phyloP scores from a whole-genome alignment of 2,329 filamentous ascomycete genomes.

The Ophiostoma populinum region DNA sequence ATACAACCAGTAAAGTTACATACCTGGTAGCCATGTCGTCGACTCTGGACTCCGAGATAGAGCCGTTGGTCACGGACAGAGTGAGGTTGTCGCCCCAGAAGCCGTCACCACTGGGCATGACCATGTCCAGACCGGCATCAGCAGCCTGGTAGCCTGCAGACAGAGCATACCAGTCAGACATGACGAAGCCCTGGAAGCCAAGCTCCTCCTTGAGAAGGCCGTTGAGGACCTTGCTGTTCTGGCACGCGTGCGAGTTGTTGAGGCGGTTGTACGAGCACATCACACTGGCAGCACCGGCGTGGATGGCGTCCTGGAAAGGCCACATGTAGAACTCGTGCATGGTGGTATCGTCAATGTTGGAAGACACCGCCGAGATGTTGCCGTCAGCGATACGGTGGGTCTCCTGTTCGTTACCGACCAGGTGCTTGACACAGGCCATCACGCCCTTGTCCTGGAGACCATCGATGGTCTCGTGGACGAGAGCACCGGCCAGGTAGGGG shows the following conservation, averaged over 20 bases:
- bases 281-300: conserved; percentile 15
- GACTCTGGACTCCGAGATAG: conserved; percentile 34
- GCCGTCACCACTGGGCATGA: conserved; percentile 39
- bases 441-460: neutral
- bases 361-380: conserved; percentile 23
- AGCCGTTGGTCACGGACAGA: conserved; percentile 41
- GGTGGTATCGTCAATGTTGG: neutral
- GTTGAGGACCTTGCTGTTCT: conserved; percentile 49
- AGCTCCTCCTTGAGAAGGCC: conserved; percentile 43
- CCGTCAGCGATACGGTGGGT: conserved; percentile 17
- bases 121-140: conserved; percentile 52
- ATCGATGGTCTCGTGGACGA: neutral
- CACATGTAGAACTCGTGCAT: conserved; percentile 2
- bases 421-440: conserved; percentile 1
- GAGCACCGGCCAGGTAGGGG: neutral
- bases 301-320: conserved; percentile 2
- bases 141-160: conserved; percentile 44
- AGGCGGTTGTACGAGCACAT: conserved; percentile 2
- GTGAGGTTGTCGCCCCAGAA: conserved; percentile 37
- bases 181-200: conserved; percentile 45
- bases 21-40: conserved; percentile 15
- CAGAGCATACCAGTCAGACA: conserved; percentile 50
- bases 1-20: conserved; percentile 36
- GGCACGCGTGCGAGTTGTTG: conserved; percentile 23
- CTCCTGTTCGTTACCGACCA: conserved; percentile 2